These are phyloP conservation scores for Sungouiozyma intestinalis DNA, from an alignment of 805 yeast genomes.

Conservation along the genomic window DNA sequence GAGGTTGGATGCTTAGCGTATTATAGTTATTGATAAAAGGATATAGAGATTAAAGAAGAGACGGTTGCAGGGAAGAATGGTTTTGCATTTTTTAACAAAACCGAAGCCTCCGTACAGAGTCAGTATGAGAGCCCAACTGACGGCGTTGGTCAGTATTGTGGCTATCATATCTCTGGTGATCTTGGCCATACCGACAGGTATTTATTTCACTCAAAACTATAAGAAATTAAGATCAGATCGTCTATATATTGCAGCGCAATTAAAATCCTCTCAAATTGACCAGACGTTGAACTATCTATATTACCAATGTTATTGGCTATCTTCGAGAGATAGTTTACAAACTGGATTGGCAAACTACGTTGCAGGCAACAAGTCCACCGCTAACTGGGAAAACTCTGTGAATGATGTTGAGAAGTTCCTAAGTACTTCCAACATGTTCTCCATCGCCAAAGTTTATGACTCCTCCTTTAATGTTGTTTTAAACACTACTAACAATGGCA, in stretches of 20 bases:
- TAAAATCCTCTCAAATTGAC: slow-evolving; percentile 68
- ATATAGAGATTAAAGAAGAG: too few species aligned
- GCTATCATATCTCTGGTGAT: slow-evolving; percentile 61
- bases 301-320: slow-evolving; percentile 59
- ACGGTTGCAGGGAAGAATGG: not conserved
- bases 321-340: slow-evolving; percentile 51
- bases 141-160: slow-evolving; percentile 57
- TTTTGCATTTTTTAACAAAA: not conserved
- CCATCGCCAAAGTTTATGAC: slow-evolving; percentile 60
- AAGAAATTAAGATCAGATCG: slow-evolving; percentile 57
- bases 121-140: slow-evolving; percentile 68
- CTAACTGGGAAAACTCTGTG: slow-evolving; percentile 37
- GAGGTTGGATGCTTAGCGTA: not conserved
- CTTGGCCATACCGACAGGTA: slow-evolving; percentile 65
- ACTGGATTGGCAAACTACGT: slow-evolving; percentile 48
- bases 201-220: slow-evolving; percentile 58
- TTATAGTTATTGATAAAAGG: too few species aligned
- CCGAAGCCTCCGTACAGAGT: slow-evolving; percentile 35
- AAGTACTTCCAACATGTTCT: slow-evolving; percentile 50
- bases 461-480: slow-evolving; percentile 40
- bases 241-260: slow-evolving; percentile 64
- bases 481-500: slow-evolving; percentile 32
- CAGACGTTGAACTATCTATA: slow-evolving; percentile 55
- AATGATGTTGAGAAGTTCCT: slow-evolving; percentile 50
- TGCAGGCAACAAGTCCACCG: slow-evolving; percentile 59